Evolutionary conservation across 2,329 filamentous ascomycete genomes (phyloP).

Genomic region (Talaromyces islandicus): DNA sequence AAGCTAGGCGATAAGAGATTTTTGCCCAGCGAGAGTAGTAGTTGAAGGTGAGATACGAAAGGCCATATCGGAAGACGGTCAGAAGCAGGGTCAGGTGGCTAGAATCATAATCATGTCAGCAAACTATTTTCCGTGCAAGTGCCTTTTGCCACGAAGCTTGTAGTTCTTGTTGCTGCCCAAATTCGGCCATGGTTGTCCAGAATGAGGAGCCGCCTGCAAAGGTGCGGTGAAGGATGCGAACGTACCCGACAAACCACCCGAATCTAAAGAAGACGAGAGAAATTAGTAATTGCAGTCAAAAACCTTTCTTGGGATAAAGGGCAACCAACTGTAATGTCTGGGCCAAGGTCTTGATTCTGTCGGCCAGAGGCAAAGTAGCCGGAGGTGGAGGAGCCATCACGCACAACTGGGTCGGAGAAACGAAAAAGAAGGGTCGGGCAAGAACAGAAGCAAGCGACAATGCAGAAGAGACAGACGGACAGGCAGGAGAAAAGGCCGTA

Average conservation of each 20-base stretch:
- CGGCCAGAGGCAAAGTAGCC: slow-evolving; percentile 61
- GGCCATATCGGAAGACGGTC: slow-evolving; percentile 70
- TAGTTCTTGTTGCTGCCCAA: not conserved
- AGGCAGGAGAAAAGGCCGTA: not conserved
- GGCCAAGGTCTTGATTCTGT: slow-evolving; percentile 71
- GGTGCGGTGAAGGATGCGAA: slow-evolving; percentile 13
- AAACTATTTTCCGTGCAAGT: not conserved
- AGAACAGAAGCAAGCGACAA: not conserved
- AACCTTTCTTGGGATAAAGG: not conserved
- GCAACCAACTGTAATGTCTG: slow-evolving; percentile 67
- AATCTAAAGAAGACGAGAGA: slow-evolving; percentile 31
- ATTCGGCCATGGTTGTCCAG: not conserved
- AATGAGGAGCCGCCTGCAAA: not conserved
- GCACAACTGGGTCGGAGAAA: not conserved
- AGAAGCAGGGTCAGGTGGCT: slow-evolving; percentile 85
- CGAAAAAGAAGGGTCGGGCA: slow-evolving; percentile 2
- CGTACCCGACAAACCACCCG: slow-evolving; percentile 77
- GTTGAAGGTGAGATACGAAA: slow-evolving; percentile 88
- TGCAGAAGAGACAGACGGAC: not conserved
- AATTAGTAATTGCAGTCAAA: not conserved
- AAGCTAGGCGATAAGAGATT: slow-evolving; percentile 84
- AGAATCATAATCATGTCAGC: slow-evolving; percentile 21
- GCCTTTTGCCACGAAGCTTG: not conserved
- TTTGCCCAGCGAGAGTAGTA: slow-evolving; percentile 70
- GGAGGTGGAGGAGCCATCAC: slow-evolving; percentile 70